Percentiles rank a stretch among this genome's conserved stretches.
These are phyloP conservation scores for Solanum aculeatissimum DNA, from an alignment of 305 asterid genomes.

Conservation along the genomic window DNA sequence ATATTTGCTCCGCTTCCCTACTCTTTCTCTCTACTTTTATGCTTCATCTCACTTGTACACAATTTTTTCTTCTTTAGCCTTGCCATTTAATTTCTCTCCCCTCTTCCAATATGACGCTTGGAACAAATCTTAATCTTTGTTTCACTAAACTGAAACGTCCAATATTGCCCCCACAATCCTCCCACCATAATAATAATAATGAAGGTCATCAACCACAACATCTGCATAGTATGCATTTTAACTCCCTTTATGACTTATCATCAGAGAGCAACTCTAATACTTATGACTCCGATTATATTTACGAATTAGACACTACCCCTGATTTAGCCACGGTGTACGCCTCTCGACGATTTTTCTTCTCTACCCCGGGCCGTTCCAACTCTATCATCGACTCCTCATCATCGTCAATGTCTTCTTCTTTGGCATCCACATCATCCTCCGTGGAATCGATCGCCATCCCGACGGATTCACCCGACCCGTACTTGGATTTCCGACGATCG, in stretches of 20 bases:
- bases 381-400: slow-evolving; percentile 78
- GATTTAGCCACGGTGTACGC: slow-evolving; percentile 67
- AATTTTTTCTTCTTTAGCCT: not conserved
- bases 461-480: slow-evolving; percentile 78
- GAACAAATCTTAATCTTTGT: slow-evolving; percentile 49
- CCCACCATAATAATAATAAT: not conserved
- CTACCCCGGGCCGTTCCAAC: slow-evolving; percentile 91
- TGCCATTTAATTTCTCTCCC: not conserved
- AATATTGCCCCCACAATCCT: slow-evolving; percentile 18
- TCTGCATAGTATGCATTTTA: slow-evolving; percentile 28
- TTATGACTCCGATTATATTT: slow-evolving; percentile 1
- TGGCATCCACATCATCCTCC: slow-evolving; percentile 31
- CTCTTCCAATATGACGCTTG: slow-evolving; percentile 20
- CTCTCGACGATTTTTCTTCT: slow-evolving; percentile 85
- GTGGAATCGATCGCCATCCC: slow-evolving; percentile 39
- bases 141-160: slow-evolving; percentile 42
- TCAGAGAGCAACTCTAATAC: slow-evolving; percentile 5
- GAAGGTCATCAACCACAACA: not conserved
- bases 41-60: not conserved
- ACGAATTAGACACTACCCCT: slow-evolving; percentile 19
- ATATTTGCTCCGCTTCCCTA: not conserved
- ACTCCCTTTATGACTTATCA: slow-evolving; percentile 58
- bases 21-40: not conserved
- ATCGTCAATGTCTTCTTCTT: slow-evolving; percentile 22
- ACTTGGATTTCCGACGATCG: slow-evolving; percentile 64